Evolutionary conservation across 2,329 filamentous ascomycete genomes (phyloP).

Genomic region (Botrytis squamosa): DNA sequence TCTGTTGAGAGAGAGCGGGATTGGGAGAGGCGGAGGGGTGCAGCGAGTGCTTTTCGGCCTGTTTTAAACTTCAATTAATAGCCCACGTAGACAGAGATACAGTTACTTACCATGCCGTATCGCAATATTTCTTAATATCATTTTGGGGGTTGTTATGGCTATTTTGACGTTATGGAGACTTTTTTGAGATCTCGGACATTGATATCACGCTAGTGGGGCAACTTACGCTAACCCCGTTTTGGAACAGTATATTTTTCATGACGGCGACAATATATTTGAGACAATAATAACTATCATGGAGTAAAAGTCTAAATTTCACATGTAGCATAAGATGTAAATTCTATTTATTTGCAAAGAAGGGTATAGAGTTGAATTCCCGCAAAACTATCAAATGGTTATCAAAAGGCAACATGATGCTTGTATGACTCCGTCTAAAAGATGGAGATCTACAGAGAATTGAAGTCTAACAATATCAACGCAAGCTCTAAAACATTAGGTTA

Average conservation of each 20-base stretch:
- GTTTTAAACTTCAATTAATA: conserved; percentile 30
- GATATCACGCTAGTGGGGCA: conserved; percentile 26
- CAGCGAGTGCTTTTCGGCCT: conserved; percentile 56
- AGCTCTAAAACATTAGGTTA: conserved; percentile 33
- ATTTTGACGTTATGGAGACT: conserved; percentile 23
- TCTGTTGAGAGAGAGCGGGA: conserved; percentile 43
- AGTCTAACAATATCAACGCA: conserved; percentile 25
- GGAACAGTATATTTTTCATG: not conserved
- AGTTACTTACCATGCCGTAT: conserved; percentile 53
- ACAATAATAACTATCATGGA: not conserved
- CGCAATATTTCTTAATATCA: conserved; percentile 56
- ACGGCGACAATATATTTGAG: not conserved
- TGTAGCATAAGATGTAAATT: not conserved
- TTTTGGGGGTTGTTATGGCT: conserved; percentile 40
- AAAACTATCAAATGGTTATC: conserved; percentile 21
- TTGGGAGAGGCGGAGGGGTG: conserved; percentile 43
- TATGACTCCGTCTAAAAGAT: conserved; percentile 11
- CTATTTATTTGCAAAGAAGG: conserved; percentile 12
- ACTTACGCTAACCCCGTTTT: conserved; percentile 23
- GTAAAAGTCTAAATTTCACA: not conserved
- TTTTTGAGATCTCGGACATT: conserved; percentile 33
- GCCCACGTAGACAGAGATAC: fast-evolving
- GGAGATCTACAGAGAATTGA: conserved; percentile 20
- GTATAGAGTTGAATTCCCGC: conserved; percentile 21
- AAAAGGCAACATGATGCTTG: conserved; percentile 20